Conservation (phyloP, 2,329 filamentous ascomycete genomes). For the Pseudogymnoascus sp. region DNA sequence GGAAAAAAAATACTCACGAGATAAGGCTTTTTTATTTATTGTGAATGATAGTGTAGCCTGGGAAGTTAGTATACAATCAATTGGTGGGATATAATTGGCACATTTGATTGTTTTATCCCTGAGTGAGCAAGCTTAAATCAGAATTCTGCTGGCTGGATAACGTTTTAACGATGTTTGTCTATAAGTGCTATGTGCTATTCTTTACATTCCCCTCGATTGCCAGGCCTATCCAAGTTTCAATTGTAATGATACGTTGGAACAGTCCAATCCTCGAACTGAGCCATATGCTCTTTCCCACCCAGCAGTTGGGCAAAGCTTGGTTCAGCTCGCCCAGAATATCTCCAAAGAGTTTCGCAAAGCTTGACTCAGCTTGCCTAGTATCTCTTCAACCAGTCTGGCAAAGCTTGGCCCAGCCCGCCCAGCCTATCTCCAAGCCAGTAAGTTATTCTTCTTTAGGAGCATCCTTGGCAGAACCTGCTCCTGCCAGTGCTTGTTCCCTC, state of each 20-base stretch:
- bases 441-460: not conserved
- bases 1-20: not conserved
- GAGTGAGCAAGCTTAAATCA: not conserved
- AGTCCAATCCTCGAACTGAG: not conserved
- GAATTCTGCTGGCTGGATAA: not conserved
- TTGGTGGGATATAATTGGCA: constrained; percentile 16
- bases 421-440: not conserved
- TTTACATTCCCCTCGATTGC: not conserved
- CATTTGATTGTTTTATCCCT: not conserved
- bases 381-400: not conserved
- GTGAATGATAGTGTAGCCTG: constrained; percentile 15
- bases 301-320: not conserved
- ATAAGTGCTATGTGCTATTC: not conserved
- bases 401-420: not conserved
- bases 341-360: not conserved
- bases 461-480: not conserved
- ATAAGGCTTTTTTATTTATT: not conserved
- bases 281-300: not conserved
- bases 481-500: constrained; percentile 11
- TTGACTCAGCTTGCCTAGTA: not conserved
- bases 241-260: not conserved
- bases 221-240: not conserved
- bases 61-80: constrained; percentile 13
- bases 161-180: not conserved
- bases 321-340: not conserved